A percentile compares a stretch with the other conserved stretches of the same genome.
Conservation (phyloP, 768 basidiomycete genomes). For the Phallus indusiatus region DNA sequence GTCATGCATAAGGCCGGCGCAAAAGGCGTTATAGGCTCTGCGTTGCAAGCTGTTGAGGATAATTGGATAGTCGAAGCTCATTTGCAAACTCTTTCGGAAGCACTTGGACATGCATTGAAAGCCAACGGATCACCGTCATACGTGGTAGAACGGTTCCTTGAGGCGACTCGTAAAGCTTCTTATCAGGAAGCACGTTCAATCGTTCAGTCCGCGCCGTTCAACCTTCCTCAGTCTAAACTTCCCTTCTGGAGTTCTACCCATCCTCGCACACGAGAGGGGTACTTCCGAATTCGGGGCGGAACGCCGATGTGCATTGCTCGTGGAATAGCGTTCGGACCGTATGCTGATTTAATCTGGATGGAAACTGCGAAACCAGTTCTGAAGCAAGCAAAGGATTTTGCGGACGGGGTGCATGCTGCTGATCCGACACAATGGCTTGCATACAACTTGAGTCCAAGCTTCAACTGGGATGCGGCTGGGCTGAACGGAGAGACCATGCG, state of each 20-base stretch:
- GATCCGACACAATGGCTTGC: constrained; percentile 91
- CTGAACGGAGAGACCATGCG: constrained; percentile 80
- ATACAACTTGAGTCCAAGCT: constrained; percentile 91
- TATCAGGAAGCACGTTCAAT: constrained; percentile 61
- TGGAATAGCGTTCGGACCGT: constrained; percentile 86
- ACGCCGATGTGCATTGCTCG: constrained; percentile 92
- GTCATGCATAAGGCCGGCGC: constrained; percentile 81
- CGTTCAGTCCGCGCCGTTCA: constrained; percentile 65
- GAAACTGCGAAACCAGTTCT: constrained; percentile 94
- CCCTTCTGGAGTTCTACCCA: constrained; percentile 96
- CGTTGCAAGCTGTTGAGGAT: constrained; percentile 84
- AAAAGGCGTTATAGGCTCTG: constrained; percentile 68
- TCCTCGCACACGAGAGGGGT: constrained; percentile 91
- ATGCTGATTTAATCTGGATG: constrained; percentile 92
- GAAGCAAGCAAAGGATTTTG: constrained; percentile 86
- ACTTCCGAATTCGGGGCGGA: constrained; percentile 94
- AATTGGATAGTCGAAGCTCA: constrained; percentile 74
- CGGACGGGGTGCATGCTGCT: constrained; percentile 72
- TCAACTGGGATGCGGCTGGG: constrained; percentile 93
- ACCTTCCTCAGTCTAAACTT: constrained; percentile 40
- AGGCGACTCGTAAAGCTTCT: constrained; percentile 56
- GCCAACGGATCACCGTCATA: constrained; percentile 37
- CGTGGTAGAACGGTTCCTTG: constrained; percentile 51
- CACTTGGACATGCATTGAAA: constrained; percentile 57
- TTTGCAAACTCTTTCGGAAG: constrained; percentile 67